phyloP scores from a whole-genome alignment of 148 eudicot genomes.

The Selenicereus undatus region DNA sequence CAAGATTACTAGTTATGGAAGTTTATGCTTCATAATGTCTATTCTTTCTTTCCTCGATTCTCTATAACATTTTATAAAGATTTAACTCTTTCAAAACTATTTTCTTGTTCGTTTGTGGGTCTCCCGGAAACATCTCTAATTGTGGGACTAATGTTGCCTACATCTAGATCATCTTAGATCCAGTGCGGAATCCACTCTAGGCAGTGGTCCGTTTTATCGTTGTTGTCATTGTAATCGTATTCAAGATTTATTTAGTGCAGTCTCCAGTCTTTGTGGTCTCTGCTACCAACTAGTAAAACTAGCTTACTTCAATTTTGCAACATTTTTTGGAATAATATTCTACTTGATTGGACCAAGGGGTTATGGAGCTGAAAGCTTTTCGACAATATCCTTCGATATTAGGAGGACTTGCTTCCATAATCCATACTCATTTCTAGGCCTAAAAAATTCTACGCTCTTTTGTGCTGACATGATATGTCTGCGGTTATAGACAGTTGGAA shows the following conservation, averaged over 20 bases:
- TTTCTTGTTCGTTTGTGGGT: not conserved
- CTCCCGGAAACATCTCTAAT: not conserved
- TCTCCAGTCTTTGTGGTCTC: not conserved
- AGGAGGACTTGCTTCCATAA: not conserved
- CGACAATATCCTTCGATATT: not conserved
- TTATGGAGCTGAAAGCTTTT: not conserved
- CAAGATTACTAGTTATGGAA: not conserved
- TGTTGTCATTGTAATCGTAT: too few relatives aligned
- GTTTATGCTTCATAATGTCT: not conserved
- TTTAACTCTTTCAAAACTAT: not conserved
- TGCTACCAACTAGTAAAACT: not conserved
- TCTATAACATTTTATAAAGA: not conserved
- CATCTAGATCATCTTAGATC: too few relatives aligned
- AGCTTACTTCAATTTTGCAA: not conserved
- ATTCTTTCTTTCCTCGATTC: not conserved
- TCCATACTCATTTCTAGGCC: not conserved
- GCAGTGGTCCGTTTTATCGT: too few relatives aligned
- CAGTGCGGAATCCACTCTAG: too few relatives aligned
- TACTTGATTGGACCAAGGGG: not conserved
- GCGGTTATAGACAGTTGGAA: not conserved
- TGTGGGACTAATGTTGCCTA: not conserved
- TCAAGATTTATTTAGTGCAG: slow-evolving; percentile 1
- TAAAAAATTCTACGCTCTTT: not conserved
- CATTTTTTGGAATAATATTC: not conserved
- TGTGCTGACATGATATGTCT: not conserved